A percentile compares a stretch with the other conserved stretches of the same genome.
Evolutionary conservation across 139 green algal species (phyloP).

Genomic region (Chlorella sorokiniana): DNA sequence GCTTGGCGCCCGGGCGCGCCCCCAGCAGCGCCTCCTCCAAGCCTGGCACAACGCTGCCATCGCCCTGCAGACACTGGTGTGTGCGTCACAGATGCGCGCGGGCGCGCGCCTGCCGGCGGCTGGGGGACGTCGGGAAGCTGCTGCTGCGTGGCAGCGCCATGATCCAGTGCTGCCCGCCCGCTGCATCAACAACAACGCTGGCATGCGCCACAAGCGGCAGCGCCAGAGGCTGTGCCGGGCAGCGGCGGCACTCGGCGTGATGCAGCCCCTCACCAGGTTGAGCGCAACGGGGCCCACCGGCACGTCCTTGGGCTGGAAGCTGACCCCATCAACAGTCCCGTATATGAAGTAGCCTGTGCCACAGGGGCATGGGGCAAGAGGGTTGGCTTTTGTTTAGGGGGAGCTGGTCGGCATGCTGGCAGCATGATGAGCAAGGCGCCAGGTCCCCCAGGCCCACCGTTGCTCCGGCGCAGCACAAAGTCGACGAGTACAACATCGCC

Average conservation of each 20-base stretch:
- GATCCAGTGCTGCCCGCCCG: background rate
- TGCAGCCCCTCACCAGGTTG: constrained; percentile 55
- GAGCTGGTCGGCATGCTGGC: background rate
- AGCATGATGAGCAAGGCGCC: background rate
- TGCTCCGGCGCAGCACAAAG: constrained; percentile 70
- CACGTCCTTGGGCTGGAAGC: constrained; percentile 80
- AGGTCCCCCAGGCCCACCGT: constrained; percentile 10
- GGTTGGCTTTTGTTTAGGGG: background rate
- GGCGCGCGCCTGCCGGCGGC: background rate
- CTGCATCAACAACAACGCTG: background rate
- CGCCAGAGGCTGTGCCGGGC: too few relatives aligned
- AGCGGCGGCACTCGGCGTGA: too few relatives aligned
- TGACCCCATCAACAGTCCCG: constrained; percentile 78
- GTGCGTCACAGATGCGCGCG: background rate
- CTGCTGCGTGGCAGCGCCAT: background rate
- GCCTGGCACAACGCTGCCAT: constrained; percentile 34
- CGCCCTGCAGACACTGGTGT: background rate
- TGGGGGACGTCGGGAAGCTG: too few relatives aligned
- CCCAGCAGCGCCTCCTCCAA: constrained; percentile 56
- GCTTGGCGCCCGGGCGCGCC: constrained; percentile 67
- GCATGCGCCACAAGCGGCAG: too few relatives aligned
- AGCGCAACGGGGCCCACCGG: constrained; percentile 65
- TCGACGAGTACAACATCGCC: constrained; percentile 74
- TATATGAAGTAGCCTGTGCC: constrained; percentile 75
- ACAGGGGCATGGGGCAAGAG: background rate